Evolutionary conservation across 2,329 filamentous ascomycete genomes (phyloP).

Genomic region (Aphanocladium album): DNA sequence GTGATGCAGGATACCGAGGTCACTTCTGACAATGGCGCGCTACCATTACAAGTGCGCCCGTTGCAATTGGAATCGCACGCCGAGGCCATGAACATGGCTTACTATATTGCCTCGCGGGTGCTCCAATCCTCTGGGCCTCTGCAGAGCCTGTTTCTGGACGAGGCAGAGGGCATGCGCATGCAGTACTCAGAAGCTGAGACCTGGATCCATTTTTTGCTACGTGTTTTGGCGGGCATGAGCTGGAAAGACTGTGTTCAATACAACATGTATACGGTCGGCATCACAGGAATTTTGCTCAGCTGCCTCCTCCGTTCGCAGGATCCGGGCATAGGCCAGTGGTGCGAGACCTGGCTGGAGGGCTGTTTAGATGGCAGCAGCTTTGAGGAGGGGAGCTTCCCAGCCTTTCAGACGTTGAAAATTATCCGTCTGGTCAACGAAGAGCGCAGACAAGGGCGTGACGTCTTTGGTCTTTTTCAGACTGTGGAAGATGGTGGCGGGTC

Average conservation of each 20-base stretch:
- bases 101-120: slow-evolving; percentile 15
- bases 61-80: slow-evolving; percentile 14
- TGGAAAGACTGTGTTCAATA: slow-evolving; percentile 20
- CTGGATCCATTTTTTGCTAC: slow-evolving; percentile 20
- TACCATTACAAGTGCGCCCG: neutral
- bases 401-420: slow-evolving; percentile 17
- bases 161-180: neutral
- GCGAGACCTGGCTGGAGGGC: slow-evolving; percentile 19
- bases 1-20: neutral
- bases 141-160: neutral
- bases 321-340: slow-evolving; percentile 16
- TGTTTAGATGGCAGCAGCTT: slow-evolving; percentile 10
- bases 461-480: slow-evolving; percentile 14
- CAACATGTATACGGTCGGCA: slow-evolving; percentile 20
- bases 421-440: slow-evolving; percentile 16
- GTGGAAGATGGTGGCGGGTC: slow-evolving; percentile 14
- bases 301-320: slow-evolving; percentile 17
- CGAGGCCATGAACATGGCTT: slow-evolving; percentile 17
- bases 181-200: neutral
- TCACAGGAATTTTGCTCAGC: slow-evolving; percentile 17
- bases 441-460: slow-evolving; percentile 11
- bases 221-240: slow-evolving; percentile 18
- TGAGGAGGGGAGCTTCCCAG: slow-evolving; percentile 21
- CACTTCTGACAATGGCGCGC: too few species aligned
- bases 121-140: slow-evolving; percentile 14